Conservation (phyloP, 148 eudicot genomes). For the Fagopyrum homotropicum region DNA sequence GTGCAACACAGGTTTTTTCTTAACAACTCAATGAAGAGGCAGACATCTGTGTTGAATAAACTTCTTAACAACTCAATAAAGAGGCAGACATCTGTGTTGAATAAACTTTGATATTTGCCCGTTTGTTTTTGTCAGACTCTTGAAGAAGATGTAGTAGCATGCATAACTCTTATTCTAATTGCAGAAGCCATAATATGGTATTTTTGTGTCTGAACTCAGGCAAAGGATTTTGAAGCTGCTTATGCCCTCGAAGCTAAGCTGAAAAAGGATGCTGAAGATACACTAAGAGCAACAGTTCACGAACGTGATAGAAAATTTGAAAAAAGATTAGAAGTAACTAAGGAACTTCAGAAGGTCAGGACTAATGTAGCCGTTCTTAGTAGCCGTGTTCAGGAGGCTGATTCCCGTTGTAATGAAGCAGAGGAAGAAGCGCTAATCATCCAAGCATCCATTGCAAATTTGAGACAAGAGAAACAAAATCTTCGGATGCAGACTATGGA, state of each 20-base stretch:
- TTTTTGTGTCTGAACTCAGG: slow-evolving; percentile 24
- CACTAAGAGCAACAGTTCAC: slow-evolving; percentile 33
- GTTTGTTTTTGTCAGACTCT: too few species aligned
- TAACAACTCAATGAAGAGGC: too few species aligned
- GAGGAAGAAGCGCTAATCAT: slow-evolving; percentile 50
- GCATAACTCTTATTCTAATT: background rate
- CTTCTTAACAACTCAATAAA: too few species aligned
- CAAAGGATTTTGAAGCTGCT: slow-evolving; percentile 45
- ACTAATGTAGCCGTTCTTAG: slow-evolving; percentile 61
- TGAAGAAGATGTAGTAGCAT: background rate
- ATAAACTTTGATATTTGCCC: too few species aligned
- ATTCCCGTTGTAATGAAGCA: slow-evolving; percentile 53
- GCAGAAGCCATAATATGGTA: background rate
- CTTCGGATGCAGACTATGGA: slow-evolving; percentile 52
- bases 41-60: too few species aligned
- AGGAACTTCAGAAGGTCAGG: slow-evolving; percentile 57
- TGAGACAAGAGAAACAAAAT: slow-evolving; percentile 52
- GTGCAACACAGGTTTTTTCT: background rate
- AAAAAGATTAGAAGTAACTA: slow-evolving; percentile 35
- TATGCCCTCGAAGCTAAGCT: slow-evolving; percentile 36
- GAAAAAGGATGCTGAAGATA: slow-evolving; percentile 52
- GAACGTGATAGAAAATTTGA: slow-evolving; percentile 54
- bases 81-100: too few species aligned
- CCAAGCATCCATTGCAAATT: slow-evolving; percentile 41
- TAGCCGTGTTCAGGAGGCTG: slow-evolving; percentile 55